Base-by-base conservation (phyloP, 2,329 filamentous ascomycete genomes). In the Fusarium nelsonii region DNA sequence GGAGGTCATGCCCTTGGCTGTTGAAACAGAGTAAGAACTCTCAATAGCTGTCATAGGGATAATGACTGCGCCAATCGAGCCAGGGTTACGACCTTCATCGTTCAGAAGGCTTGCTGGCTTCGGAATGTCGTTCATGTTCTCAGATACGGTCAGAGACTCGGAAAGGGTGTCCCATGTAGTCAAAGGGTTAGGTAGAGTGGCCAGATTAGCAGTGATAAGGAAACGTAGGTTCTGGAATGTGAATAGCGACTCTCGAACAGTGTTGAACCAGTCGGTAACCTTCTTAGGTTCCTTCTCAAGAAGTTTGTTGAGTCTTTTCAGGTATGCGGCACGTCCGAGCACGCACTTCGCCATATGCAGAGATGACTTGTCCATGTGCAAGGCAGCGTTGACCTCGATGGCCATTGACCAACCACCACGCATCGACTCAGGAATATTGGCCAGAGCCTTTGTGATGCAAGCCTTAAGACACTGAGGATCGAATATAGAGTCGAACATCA, bases 41-140 rank as follows among this genome's bases (percentile, higher is more conserved):
- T 99, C 96, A 52, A 97, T 91, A 1, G 94, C 92, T 1, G 93
- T 89, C 90, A 99, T 96, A 15, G 96, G 94, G 23, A 98, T 87
- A 55, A 99, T 87, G 70, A 93, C 91, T 33, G 91, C 88, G 34
- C 88, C 88, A 36, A 92, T 85, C 8, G 88, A 87, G 15, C 96
- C 96, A 0, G 94, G 92, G 8, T 87, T 88, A 53, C 86, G 85
- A 16, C 94, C 96, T 56, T 92, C 89, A 0, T 88, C 84, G 68
- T 89, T 97, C 56, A 97, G 88, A n/a, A 93, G 85, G 39, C 88
- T 86, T 51, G 87, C 84, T 9, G 90, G 88, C 69, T 90, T 87
- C 60, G 91, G 88, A 49, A 97, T 90, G 2, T 92, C 90, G 15
- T 89, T 84, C 56, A 97, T 84, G 0, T 87, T 81, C 15, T 76